Conservation (phyloP, 2,329 filamentous ascomycete genomes). For the Aureobasidium sp. region DNA sequence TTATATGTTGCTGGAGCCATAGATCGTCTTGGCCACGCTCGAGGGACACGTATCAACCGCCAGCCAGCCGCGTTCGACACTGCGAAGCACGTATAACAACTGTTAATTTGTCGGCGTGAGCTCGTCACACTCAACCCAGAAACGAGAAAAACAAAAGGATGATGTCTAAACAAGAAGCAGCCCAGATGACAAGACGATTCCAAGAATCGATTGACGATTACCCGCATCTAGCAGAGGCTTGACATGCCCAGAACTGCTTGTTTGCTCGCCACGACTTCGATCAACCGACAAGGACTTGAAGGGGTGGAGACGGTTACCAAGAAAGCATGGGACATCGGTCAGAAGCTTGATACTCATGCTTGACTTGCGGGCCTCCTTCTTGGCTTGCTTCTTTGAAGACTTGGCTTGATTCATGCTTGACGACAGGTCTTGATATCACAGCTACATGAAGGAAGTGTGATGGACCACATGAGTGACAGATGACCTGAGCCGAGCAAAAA, state of each 20-base stretch:
- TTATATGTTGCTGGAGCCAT: too few relatives aligned
- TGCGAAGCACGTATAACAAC: too few relatives aligned
- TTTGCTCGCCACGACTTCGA: background rate
- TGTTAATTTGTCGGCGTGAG: too few relatives aligned
- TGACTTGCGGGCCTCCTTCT: background rate
- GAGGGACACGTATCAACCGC: too few relatives aligned
- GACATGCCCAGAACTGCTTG: background rate
- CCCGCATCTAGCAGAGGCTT: background rate
- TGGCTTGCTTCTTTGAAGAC: slow-evolving; percentile 8
- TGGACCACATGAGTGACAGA: background rate
- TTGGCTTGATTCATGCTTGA: slow-evolving; percentile 5
- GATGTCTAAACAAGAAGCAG: background rate
- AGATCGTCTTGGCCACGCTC: too few relatives aligned
- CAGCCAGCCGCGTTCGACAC: too few relatives aligned
- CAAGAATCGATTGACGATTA: too few relatives aligned
- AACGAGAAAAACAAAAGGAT: background rate
- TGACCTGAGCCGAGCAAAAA: slow-evolving; percentile 5
- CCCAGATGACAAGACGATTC: background rate
- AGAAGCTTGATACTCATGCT: background rate
- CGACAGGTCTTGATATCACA: background rate
- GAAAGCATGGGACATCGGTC: background rate
- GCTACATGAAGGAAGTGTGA: background rate
- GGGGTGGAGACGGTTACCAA: background rate
- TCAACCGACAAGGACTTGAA: background rate
- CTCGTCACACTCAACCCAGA: background rate